Base-by-base conservation (phyloP, 2,329 filamentous ascomycete genomes). In the Paramyrothecium roridum region DNA sequence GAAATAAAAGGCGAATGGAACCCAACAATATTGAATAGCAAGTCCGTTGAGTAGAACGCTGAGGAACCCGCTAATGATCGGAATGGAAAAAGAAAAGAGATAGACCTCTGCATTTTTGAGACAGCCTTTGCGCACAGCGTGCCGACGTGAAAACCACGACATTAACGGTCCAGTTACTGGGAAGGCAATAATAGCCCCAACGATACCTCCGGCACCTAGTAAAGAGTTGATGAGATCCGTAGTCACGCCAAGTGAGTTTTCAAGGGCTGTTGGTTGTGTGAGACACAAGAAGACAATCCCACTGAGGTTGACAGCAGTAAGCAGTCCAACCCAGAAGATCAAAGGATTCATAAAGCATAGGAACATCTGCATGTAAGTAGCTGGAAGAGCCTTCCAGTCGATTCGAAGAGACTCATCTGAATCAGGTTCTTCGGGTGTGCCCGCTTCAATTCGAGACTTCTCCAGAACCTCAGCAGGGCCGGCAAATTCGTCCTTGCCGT, bases 291-390 rank as follows among this genome's bases (percentile, higher is more conserved):
- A 33, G 10, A 50, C 23, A 20, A 50, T 20, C 8, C 48, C 48
- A n/a, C 48, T 50, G 8, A 50, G 19, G 16, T 50, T 50, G 16
- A 61, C 56, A 1, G 61, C 61, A 0, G 57, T 46, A 3, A 63
- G 61, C 1, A 63, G 10, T 10, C 59, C 57, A 3, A 63, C 57
- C 61, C 61, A 61, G 2, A 63, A 63, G 1, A 57, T 62, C 1
- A 63, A 53, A 4, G 61, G 61, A 2, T 63, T 63, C 1, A 63
- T 22, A 2, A 63, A 55, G 2, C 61, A 63, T 3, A 61, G 13
- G 2, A 61, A 23, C 57, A 63, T 63, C 13, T 63, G 61, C 26
- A 56, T 54, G 20, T 61, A 63, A 3, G 61, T 63, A 19, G 48
- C 48, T 17, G 13, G 48, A 13, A 50, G 23, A 33, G 48, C 21